These are phyloP conservation scores for Hirschfeldia incana DNA, from an alignment of 345 rosid species.

Conservation along the genomic window DNA sequence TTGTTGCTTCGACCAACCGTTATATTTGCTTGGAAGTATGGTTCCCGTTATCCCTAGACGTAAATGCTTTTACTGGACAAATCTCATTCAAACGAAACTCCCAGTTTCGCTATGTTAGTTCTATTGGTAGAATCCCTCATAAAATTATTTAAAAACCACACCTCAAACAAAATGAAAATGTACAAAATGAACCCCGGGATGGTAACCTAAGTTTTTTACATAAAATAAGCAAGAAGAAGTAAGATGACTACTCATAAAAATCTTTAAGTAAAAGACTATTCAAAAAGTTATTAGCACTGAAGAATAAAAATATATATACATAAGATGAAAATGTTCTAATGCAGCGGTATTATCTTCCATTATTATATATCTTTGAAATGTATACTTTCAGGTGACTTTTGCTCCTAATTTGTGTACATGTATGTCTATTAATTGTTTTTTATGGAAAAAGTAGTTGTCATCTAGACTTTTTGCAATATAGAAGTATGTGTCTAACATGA, in stretches of 20 bases:
- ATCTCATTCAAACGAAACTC: neutral
- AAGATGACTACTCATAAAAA: neutral
- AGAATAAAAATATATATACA: neutral
- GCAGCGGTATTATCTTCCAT: neutral
- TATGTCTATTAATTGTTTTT: neutral
- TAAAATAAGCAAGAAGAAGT: neutral
- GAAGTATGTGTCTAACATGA: conserved; percentile 25
- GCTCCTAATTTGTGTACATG: conserved; percentile 4
- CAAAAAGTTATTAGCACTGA: neutral
- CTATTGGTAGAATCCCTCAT: neutral
- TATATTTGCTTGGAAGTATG: conserved; percentile 33
- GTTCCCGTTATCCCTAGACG: conserved; percentile 1
- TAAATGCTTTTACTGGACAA: neutral
- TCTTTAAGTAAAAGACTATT: neutral
- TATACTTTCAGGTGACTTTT: conserved; percentile 29
- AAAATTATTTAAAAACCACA: neutral
- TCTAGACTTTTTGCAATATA: neutral
- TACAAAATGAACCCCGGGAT: neutral
- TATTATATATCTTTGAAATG: neutral
- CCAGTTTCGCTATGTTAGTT: neutral
- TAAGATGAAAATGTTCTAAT: conserved; percentile 6
- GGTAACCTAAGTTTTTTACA: neutral
- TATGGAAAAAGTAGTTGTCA: neutral
- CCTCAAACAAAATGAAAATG: neutral
- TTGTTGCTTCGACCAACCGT: conserved; percentile 12